Base-by-base conservation (phyloP, 2,329 filamentous ascomycete genomes). In the Fusarium bulbicola region DNA sequence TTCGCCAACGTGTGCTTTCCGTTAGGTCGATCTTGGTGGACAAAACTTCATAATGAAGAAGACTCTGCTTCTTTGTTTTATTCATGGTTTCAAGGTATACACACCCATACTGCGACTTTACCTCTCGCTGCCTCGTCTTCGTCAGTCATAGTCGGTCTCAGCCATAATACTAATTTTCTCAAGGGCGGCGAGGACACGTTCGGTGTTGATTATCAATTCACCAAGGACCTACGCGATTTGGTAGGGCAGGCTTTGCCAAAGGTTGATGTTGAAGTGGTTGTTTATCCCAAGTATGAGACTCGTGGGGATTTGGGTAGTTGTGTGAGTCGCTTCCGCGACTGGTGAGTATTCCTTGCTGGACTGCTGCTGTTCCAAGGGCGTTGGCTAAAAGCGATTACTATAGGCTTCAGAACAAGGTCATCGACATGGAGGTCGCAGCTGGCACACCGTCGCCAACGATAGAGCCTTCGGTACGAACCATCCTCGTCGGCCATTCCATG, bases 401-500 rank as follows among this genome's bases (percentile, higher is more conserved):
- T 43, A 94, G 92, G 94, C 89, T 98, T 21, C 91, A 95, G 74
- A 92, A 98, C 80, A 93, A 93, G 77, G 93, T 98, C 76, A 98
- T 98, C 77, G 96, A 98, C 81, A 86, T 98, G 77, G 95, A 99
- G 83, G 95, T 98, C 64, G 91, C 88, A 34, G 92, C 93, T 75
- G 87, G 88, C 50, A 95, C 94, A 1, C 89, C 93, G 3, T 95
- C 92, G 10, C 95, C 95, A 1, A 97, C 93, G 1, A 88, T 97
- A 72, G 94, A 97, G 69, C 94, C 95, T 10, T 94, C 92, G 1
- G 94, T 97, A 26, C 92, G 91, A 78, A 92, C 93, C 34, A 88
- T 97, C 52, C 88, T 98, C 21, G 85, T 97, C 64, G 95, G 95
- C 30, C 95, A 98, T 81, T 95, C 92, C 14, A 98, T 93, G 93